A percentile compares a stretch with the other conserved stretches of the same genome.
Conservation (phyloP, 768 basidiomycete genomes). For the Xerocomellus amylosporus region DNA sequence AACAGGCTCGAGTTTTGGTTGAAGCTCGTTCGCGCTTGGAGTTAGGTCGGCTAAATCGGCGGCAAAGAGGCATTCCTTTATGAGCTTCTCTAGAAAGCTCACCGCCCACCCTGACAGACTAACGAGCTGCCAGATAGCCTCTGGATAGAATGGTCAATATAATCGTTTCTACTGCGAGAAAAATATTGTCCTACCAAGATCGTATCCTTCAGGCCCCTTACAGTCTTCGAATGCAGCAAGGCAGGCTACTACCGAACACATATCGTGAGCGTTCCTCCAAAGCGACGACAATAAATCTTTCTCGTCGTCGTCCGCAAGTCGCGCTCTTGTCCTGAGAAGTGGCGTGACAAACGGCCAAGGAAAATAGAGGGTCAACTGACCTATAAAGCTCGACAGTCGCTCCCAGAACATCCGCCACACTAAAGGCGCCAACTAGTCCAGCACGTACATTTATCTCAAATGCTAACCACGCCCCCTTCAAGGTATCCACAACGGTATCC, state of each 20-base stretch:
- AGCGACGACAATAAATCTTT: conserved; percentile 42
- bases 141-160: conserved; percentile 34
- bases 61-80: conserved; percentile 50
- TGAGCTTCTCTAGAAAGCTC: conserved; percentile 55
- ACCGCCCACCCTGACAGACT: conserved; percentile 62
- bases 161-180: not conserved
- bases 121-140: conserved; percentile 71
- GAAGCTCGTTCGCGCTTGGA: conserved; percentile 9
- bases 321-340: conserved; percentile 33
- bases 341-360: conserved; percentile 4
- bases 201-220: conserved; percentile 56
- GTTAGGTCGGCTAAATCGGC: conserved; percentile 24
- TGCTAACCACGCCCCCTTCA: conserved; percentile 46
- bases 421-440: conserved; percentile 40
- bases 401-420: conserved; percentile 48
- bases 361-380: conserved; percentile 15
- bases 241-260: conserved; percentile 60
- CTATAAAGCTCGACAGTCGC: conserved; percentile 40
- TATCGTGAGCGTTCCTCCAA: conserved; percentile 64
- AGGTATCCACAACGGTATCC: conserved; percentile 42
- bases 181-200: conserved; percentile 47
- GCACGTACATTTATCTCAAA: conserved; percentile 44
- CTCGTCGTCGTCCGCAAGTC: conserved; percentile 32
- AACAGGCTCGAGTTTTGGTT: conserved; percentile 27
- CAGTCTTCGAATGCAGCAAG: conserved; percentile 67